These are phyloP conservation scores for Arachis hypogaea DNA, from an alignment of 306 rosid species.

Conservation along the genomic window DNA sequence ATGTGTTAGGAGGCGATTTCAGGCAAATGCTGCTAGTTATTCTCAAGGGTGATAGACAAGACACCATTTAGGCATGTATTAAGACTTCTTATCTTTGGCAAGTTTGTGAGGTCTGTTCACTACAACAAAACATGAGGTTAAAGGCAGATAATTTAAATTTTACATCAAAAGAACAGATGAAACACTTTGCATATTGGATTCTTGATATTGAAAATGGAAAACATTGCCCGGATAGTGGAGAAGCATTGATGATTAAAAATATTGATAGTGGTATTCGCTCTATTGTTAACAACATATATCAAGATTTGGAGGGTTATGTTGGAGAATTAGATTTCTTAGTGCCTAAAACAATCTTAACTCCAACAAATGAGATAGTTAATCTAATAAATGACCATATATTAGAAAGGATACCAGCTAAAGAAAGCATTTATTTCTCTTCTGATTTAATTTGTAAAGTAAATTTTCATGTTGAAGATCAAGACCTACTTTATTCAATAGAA, in stretches of 20 bases:
- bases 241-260: not conserved
- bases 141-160: not conserved
- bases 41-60: not conserved
- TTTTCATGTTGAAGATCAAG: slow-evolving; percentile 6
- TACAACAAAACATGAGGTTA: not conserved
- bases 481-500: not conserved
- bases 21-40: not conserved
- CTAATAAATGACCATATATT: not conserved
- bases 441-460: not conserved
- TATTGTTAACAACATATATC: not conserved
- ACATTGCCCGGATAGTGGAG: not conserved
- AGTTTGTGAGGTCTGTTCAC: not conserved
- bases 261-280: not conserved
- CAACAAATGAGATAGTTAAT: not conserved
- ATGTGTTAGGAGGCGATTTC: not conserved
- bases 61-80: not conserved
- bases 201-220: not conserved
- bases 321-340: not conserved
- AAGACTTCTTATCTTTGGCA: not conserved
- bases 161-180: not conserved
- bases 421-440: not conserved
- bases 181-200: not conserved
- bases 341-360: not conserved
- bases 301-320: not conserved
- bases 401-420: not conserved